These are phyloP conservation scores for Pleurozium schreberi DNA, from an alignment of 225 moss, liverwort and hornwort species.

Conservation along the genomic window DNA sequence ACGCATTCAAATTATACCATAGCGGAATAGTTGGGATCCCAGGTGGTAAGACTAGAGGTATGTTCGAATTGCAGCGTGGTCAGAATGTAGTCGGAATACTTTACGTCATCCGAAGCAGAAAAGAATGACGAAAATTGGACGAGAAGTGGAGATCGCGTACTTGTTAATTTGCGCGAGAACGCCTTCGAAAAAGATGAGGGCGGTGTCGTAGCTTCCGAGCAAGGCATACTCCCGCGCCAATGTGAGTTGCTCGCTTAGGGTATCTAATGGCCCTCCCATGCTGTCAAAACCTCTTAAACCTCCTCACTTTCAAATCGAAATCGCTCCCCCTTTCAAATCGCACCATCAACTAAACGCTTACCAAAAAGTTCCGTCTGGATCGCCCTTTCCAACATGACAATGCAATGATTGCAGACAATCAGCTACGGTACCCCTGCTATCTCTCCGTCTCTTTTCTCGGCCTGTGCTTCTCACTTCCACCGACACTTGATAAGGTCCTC, in stretches of 20 bases:
- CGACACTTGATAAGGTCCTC: neutral
- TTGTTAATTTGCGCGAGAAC: constrained; percentile 97
- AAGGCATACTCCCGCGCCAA: constrained; percentile 96
- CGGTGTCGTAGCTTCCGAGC: constrained; percentile 97
- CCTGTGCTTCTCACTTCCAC: neutral
- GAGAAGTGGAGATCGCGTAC: constrained; percentile 16
- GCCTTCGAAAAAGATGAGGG: constrained; percentile 96
- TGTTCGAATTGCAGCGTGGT: neutral
- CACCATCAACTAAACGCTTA: neutral
- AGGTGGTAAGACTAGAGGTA: neutral
- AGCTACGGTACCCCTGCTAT: neutral
- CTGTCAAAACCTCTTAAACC: constrained; percentile 10
- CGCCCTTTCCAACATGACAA: neutral
- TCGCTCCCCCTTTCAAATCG: neutral
- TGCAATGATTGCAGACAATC: neutral
- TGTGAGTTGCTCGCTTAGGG: constrained; percentile 86
- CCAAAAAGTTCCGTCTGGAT: neutral
- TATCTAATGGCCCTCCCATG: constrained; percentile 92
- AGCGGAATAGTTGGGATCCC: neutral
- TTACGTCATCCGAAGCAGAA: neutral
- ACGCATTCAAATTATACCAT: neutral
- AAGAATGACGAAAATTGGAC: neutral
- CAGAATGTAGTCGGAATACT: neutral
- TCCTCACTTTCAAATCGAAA: neutral
- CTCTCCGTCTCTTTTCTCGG: neutral